phyloP scores from a whole-genome alignment of 2,329 filamentous ascomycete genomes.

The Ascochyta clinopodiicola region DNA sequence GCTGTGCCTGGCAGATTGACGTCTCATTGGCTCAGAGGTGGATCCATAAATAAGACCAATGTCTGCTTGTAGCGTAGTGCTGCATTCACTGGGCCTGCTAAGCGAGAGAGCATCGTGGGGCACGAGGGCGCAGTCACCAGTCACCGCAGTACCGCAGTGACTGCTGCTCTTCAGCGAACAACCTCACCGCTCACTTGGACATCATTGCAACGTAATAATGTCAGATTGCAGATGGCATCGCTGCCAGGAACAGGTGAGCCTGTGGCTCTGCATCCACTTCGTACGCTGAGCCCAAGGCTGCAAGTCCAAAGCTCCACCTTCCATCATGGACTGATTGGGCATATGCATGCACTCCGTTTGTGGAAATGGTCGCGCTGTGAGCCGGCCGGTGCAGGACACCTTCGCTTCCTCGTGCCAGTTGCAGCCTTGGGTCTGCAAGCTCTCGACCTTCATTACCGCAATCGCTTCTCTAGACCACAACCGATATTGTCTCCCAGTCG shows the following conservation, averaged over 20 bases:
- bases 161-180: conserved; percentile 6
- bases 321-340: neutral
- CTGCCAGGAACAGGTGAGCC: neutral
- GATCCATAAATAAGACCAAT: conserved; percentile 32
- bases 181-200: conserved; percentile 28
- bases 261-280: neutral
- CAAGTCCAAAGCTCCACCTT: conserved; percentile 8
- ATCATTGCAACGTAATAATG: conserved; percentile 4
- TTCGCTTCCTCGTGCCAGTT: conserved; percentile 8
- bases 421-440: conserved; percentile 1
- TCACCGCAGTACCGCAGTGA: conserved; percentile 5
- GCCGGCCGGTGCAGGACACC: conserved; percentile 2
- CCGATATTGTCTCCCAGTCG: neutral
- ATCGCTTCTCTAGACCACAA: neutral
- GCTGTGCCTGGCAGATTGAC: conserved; percentile 24
- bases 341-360: conserved; percentile 10
- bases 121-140: conserved; percentile 29
- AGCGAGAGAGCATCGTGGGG: conserved; percentile 26
- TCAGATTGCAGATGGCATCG: neutral
- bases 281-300: conserved; percentile 1
- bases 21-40: conserved; percentile 23
- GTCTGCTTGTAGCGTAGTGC: conserved; percentile 19
- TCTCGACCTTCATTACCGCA: neutral
- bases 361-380: conserved; percentile 10
- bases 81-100: conserved; percentile 1